Conservation (phyloP, 164 flowering plant genomes). For the Sedum album region DNA sequence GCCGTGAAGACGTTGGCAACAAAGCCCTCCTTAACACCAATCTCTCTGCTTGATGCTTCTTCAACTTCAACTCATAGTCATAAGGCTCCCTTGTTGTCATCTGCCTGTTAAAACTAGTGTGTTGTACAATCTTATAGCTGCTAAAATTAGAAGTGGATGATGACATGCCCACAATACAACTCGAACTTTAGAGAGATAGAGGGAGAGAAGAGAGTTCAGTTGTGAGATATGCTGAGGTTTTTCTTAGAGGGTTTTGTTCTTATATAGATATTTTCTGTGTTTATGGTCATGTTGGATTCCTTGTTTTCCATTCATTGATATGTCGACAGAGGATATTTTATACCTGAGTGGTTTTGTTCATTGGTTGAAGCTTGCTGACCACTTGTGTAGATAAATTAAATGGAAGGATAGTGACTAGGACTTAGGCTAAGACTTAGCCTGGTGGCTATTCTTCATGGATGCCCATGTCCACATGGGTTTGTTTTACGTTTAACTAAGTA, state of each 20-base stretch:
- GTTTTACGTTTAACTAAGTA: no score
- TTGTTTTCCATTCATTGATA: no score
- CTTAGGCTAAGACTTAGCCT: not conserved
- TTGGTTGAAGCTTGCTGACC: not conserved
- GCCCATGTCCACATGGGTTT: not conserved
- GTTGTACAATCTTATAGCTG: not conserved
- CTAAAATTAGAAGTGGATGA: not conserved
- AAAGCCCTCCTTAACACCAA: not conserved
- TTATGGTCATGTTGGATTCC: not conserved
- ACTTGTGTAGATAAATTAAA: not conserved
- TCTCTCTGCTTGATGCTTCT: slow-evolving; percentile 3
- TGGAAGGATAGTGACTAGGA: not conserved
- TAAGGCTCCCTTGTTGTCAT: not conserved
- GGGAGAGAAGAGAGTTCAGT: no score
- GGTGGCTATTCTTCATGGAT: not conserved
- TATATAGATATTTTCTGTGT: not conserved
- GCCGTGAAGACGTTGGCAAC: not conserved
- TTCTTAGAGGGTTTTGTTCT: not conserved
- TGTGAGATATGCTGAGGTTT: not conserved
- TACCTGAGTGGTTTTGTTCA: no score
- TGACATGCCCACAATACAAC: not conserved
- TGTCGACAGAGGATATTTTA: not conserved
- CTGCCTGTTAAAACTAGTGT: not conserved
- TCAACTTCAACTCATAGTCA: slow-evolving; percentile 2
- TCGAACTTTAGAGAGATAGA: not conserved